These are phyloP conservation scores for Fusarium torulosum DNA, from an alignment of 2,329 filamentous ascomycete species.

Conservation along the genomic window DNA sequence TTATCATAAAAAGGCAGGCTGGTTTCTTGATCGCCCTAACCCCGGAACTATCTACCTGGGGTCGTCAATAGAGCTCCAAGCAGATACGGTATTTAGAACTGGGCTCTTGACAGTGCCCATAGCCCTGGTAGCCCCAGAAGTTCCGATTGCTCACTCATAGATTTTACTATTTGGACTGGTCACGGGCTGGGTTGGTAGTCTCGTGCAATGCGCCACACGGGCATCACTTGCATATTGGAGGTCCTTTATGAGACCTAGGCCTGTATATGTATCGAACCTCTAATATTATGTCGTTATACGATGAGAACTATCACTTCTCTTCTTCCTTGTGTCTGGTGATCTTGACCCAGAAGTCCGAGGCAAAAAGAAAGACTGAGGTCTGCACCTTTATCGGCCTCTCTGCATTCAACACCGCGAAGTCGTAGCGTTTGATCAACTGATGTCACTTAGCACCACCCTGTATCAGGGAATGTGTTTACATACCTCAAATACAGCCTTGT, in stretches of 20 bases:
- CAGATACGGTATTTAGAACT: background rate
- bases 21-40: background rate
- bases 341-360: conserved; percentile 54
- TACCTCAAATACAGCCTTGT: conserved; percentile 64
- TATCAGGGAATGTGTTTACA: background rate
- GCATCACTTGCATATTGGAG: background rate
- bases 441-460: background rate
- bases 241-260: background rate
- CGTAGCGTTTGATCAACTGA: conserved; percentile 51
- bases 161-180: background rate
- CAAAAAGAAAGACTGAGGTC: conserved; percentile 53
- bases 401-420: conserved; percentile 53
- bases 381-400: conserved; percentile 52
- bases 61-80: background rate
- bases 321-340: conserved; percentile 43
- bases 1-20: background rate
- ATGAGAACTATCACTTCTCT: background rate
- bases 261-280: background rate
- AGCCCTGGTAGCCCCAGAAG: background rate
- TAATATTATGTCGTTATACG: background rate
- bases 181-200: background rate
- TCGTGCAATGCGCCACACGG: no score
- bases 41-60: background rate
- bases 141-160: background rate
- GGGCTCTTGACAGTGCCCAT: background rate